Evolutionary conservation across 805 yeast genomes (phyloP).

Genomic region (Gaillardinia entomophila): DNA sequence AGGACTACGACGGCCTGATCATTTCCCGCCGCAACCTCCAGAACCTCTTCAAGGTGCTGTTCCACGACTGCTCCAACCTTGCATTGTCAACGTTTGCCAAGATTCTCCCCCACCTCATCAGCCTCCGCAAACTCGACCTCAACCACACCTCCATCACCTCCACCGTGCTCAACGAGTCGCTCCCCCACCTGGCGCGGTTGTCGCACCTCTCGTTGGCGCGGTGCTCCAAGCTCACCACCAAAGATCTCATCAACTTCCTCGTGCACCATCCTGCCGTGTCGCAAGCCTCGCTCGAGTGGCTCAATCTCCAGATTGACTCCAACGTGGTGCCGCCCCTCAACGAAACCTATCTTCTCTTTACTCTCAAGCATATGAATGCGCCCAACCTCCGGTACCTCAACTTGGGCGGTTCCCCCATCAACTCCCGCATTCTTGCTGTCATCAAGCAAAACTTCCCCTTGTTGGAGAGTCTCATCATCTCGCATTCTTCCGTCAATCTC

Average conservation of each 20-base stretch:
- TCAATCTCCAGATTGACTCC: slow-evolving; percentile 58
- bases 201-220: slow-evolving; percentile 59
- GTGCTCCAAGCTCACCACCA: slow-evolving; percentile 60
- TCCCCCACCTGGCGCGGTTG: slow-evolving; percentile 54
- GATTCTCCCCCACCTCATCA: slow-evolving; percentile 51
- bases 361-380: slow-evolving; percentile 40
- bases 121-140: slow-evolving; percentile 65
- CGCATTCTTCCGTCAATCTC: slow-evolving; percentile 31
- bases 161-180: slow-evolving; percentile 42
- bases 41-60: slow-evolving; percentile 47
- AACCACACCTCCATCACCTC: slow-evolving; percentile 76
- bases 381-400: slow-evolving; percentile 46
- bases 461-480: slow-evolving; percentile 38
- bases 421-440: slow-evolving; percentile 27
- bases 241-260: slow-evolving; percentile 64
- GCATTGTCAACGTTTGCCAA: slow-evolving; percentile 50
- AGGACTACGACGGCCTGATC: slow-evolving; percentile 1
- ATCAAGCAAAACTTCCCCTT: slow-evolving; percentile 34
- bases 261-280: slow-evolving; percentile 63
- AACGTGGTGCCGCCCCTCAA: slow-evolving; percentile 56
- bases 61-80: slow-evolving; percentile 85
- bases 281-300: slow-evolving; percentile 52
- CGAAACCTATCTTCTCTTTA: slow-evolving; percentile 42
- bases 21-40: slow-evolving; percentile 3
- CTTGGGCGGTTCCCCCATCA: slow-evolving; percentile 61